Conservation (phyloP, 345 rosid genomes). For the Conringia planisiliqua region DNA sequence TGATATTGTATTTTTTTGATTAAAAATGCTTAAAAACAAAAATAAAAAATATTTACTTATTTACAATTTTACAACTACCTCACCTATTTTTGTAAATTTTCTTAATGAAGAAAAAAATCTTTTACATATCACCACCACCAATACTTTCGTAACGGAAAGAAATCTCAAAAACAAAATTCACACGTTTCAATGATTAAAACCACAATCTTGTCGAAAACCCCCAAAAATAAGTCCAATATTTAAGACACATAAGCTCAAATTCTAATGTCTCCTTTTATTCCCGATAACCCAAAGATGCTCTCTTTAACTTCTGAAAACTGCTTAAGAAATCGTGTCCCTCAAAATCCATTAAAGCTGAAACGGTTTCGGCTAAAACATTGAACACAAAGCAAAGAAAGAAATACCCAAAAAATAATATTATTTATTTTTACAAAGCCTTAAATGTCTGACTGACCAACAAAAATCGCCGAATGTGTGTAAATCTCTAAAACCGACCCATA, state of each 20-base stretch:
- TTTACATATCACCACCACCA: too few relatives aligned
- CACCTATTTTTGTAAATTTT: too few relatives aligned
- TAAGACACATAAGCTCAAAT: background rate
- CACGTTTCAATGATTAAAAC: background rate
- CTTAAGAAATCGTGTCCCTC: slow-evolving; percentile 9
- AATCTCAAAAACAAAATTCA: background rate
- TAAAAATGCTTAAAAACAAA: too few relatives aligned
- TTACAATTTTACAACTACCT: too few relatives aligned
- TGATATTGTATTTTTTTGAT: too few relatives aligned
- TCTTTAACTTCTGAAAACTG: background rate
- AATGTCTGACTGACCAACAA: background rate
- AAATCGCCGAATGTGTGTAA: background rate
- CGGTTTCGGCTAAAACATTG: background rate
- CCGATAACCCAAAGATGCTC: slow-evolving; percentile 13
- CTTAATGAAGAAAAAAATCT: too few relatives aligned
- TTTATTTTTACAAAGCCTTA: background rate
- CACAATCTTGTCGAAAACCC: background rate
- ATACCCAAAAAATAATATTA: background rate
- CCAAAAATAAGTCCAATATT: background rate
- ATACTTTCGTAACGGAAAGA: background rate
- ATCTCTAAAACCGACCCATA: slow-evolving; percentile 26
- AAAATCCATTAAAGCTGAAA: slow-evolving; percentile 14
- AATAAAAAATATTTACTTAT: too few relatives aligned
- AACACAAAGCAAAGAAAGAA: background rate
- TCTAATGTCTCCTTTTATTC: background rate